These are phyloP conservation scores for Diaporthe velutina DNA, from an alignment of 2,329 filamentous ascomycete species.

Conservation along the genomic window DNA sequence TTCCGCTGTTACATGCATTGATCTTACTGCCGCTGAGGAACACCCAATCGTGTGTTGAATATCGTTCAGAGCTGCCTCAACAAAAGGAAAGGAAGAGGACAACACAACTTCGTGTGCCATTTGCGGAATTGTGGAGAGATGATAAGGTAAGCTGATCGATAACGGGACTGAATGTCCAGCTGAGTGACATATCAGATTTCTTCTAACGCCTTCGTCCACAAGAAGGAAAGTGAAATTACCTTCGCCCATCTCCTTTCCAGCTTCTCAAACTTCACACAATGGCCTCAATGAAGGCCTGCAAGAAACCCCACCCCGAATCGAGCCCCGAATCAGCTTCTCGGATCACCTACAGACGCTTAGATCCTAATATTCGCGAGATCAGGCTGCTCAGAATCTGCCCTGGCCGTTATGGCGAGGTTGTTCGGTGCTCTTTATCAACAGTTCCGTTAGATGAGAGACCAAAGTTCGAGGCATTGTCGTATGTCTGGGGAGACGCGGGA, in stretches of 20 bases:
- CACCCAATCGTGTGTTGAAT: too few species aligned
- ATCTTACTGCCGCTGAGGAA: too few species aligned
- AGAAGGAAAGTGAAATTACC: not conserved
- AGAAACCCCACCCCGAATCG: not conserved
- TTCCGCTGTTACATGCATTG: too few species aligned
- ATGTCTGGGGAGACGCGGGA: not conserved
- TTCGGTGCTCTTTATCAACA: not conserved
- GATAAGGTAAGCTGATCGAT: too few species aligned
- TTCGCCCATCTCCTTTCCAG: not conserved
- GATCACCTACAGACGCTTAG: not conserved
- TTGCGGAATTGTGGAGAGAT: too few species aligned
- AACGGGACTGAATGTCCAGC: too few species aligned
- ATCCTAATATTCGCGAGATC: not conserved
- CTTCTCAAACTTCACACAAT: not conserved
- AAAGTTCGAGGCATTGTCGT: not conserved
- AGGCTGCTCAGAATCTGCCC: not conserved
- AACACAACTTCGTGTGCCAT: too few species aligned
- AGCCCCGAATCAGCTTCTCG: not conserved
- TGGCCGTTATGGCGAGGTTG: not conserved
- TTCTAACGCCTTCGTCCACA: too few species aligned
- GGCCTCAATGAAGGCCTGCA: not conserved
- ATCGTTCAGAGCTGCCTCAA: too few species aligned
- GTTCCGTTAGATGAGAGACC: not conserved
- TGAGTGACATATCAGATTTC: not conserved
- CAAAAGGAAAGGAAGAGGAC: too few species aligned